A percentile compares a stretch with the other conserved stretches of the same genome.
These are phyloP conservation scores for Stentor roeselii DNA, from an alignment of 73 alveolate species.

Conservation along the genomic window DNA sequence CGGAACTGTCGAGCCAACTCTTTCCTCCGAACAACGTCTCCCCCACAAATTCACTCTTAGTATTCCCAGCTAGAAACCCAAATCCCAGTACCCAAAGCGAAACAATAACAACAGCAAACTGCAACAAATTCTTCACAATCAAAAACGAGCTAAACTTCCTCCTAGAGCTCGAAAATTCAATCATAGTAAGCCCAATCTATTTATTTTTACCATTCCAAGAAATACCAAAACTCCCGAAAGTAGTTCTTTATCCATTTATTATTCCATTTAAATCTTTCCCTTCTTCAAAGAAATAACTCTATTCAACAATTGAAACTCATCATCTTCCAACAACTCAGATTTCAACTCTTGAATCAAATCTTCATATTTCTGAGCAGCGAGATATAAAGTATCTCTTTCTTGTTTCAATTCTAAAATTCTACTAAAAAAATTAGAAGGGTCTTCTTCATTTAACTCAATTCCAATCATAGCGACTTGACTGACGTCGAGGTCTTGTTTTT, in stretches of 20 bases:
- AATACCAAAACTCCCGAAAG: neutral
- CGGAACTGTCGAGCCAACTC: neutral
- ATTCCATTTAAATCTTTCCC: no score
- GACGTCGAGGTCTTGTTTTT: neutral
- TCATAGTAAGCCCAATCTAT: constrained; percentile 16
- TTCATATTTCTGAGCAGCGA: neutral
- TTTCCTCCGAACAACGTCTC: neutral
- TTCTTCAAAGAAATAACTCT: neutral
- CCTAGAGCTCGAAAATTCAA: neutral
- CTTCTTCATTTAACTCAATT: neutral
- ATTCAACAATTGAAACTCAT: neutral
- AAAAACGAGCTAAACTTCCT: neutral
- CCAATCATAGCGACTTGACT: neutral
- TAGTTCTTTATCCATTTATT: neutral
- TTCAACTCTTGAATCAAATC: neutral
- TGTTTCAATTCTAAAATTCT: neutral
- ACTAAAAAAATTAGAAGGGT: neutral
- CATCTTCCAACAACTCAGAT: neutral
- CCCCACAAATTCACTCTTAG: constrained; percentile 8
- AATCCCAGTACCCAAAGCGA: neutral
- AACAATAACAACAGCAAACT: neutral
- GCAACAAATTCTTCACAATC: neutral
- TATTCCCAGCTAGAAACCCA: constrained; percentile 1
- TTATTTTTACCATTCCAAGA: neutral
- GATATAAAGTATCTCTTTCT: neutral